These are phyloP conservation scores for Trifolium pratense DNA, from an alignment of 306 rosid species.

Conservation along the genomic window DNA sequence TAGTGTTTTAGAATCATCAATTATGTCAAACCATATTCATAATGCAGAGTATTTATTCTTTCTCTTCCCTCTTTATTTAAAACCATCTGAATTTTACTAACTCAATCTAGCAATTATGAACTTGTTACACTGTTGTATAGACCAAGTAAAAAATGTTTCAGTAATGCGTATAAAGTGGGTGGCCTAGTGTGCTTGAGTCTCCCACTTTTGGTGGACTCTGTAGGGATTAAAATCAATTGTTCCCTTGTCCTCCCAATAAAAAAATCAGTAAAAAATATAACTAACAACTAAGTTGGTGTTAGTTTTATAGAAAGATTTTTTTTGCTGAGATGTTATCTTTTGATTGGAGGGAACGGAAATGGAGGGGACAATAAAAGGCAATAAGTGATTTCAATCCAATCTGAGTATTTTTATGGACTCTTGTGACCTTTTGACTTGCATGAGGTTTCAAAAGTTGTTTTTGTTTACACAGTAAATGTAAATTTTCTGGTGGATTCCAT, in stretches of 20 bases:
- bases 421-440: no score
- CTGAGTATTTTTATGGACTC: no score
- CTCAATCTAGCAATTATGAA: background rate
- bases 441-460: no score
- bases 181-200: slow-evolving; percentile 7
- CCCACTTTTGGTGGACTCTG: no score
- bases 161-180: background rate
- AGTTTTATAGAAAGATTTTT: background rate
- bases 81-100: background rate
- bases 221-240: no score
- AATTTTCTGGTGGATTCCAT: background rate
- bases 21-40: background rate
- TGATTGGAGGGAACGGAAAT: no score
- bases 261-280: background rate
- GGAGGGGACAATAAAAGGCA: no score
- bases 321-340: no score
- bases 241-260: background rate
- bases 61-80: background rate
- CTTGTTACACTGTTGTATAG: background rate
- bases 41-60: background rate
- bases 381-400: no score
- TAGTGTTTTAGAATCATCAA: background rate
- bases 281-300: background rate
- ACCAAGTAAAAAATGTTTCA: background rate
- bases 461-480: no score